Evolutionary conservation across 495 filamentous ascomycete genomes (phyloP).

Genomic region (Parmelia sp.): DNA sequence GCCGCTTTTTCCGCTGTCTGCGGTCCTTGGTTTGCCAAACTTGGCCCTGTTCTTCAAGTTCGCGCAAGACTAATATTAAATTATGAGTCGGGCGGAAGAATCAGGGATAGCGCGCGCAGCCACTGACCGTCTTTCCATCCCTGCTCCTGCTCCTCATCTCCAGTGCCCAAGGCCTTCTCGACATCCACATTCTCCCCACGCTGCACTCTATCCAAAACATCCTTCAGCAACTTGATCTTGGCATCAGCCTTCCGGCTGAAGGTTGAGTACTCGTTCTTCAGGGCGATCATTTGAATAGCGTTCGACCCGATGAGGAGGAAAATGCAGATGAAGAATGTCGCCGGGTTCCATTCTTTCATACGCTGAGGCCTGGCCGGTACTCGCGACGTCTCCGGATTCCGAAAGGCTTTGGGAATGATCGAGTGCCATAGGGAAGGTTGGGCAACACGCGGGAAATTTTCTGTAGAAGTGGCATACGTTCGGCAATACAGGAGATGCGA

Average conservation of each 20-base stretch:
- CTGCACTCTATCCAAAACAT: constrained; percentile 77
- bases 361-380: constrained; percentile 38
- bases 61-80: constrained; percentile 55
- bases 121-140: constrained; percentile 81
- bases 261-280: constrained; percentile 66
- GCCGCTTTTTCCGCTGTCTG: constrained; percentile 31
- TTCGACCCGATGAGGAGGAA: constrained; percentile 89
- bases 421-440: constrained; percentile 65
- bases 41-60: constrained; percentile 73
- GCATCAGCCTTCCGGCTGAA: constrained; percentile 71
- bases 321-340: constrained; percentile 86
- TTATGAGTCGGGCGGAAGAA: constrained; percentile 12
- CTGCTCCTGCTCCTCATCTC: constrained; percentile 64
- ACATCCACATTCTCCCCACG: constrained; percentile 88
- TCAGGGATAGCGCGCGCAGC: background rate
- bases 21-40: constrained; percentile 46
- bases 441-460: constrained; percentile 50
- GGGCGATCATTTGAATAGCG: constrained; percentile 79
- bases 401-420: constrained; percentile 50
- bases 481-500: background rate
- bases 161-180: constrained; percentile 72
- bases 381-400: constrained; percentile 25
- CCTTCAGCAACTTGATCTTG: constrained; percentile 67
- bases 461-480: constrained; percentile 28
- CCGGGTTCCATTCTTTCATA: constrained; percentile 81